Percentiles rank a stretch among this genome's conserved stretches.
phyloP scores from a whole-genome alignment of 179 eudicot species.

The Silene noctiflora region DNA sequence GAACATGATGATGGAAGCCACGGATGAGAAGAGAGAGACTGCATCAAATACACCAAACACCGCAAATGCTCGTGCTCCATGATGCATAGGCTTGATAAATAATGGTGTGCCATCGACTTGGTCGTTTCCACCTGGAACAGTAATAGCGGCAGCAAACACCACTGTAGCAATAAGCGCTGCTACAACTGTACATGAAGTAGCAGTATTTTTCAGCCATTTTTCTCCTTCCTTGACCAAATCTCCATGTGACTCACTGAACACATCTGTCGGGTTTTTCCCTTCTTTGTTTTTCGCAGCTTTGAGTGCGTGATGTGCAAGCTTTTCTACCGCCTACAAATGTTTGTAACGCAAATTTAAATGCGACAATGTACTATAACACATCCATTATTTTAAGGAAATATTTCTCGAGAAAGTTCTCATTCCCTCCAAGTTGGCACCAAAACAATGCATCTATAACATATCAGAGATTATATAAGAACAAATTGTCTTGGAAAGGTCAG shows the following conservation, averaged over 20 bases:
- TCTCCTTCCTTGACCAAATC: slow-evolving; percentile 34
- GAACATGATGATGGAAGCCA: slow-evolving; percentile 39
- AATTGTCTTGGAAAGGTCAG: not conserved
- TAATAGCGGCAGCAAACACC: slow-evolving; percentile 38
- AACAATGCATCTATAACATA: too few species aligned
- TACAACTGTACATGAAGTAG: slow-evolving; percentile 37
- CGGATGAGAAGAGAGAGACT: slow-evolving; percentile 35
- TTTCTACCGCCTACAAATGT: slow-evolving; percentile 34
- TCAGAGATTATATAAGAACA: too few species aligned
- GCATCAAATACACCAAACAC: slow-evolving; percentile 34
- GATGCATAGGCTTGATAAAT: not conserved
- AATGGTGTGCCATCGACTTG: slow-evolving; percentile 22
- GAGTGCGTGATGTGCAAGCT: slow-evolving; percentile 23
- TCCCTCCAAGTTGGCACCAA: too few species aligned
- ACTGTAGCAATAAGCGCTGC: slow-evolving; percentile 45
- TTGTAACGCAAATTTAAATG: too few species aligned
- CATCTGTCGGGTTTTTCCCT: slow-evolving; percentile 33
- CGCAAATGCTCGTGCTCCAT: slow-evolving; percentile 8
- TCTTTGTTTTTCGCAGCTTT: slow-evolving; percentile 24
- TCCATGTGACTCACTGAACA: slow-evolving; percentile 38
- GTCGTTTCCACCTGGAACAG: slow-evolving; percentile 41
- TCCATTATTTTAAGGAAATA: too few species aligned
- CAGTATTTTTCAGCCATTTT: slow-evolving; percentile 45
- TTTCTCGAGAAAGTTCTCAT: too few species aligned
- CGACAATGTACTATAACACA: too few species aligned